Percentiles rank a stretch among this genome's conserved stretches.
phyloP scores from a whole-genome alignment of 805 yeast genomes.

The Sporopachydermia lactativora region DNA sequence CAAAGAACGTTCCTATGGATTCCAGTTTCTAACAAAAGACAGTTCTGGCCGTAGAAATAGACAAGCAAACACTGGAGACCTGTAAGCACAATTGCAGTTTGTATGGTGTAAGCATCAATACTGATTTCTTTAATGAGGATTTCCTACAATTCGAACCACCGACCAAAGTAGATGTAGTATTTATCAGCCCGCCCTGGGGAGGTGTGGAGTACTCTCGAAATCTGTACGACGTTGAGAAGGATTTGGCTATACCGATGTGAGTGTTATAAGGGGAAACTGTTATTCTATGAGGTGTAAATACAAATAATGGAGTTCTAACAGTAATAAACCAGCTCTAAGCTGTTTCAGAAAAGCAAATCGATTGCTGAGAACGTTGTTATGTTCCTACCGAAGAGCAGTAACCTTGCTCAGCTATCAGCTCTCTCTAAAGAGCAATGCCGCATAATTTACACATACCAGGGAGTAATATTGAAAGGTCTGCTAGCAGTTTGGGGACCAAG shows the following conservation, averaged over 20 bases:
- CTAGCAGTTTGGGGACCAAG: constrained; percentile 46
- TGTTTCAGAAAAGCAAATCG: not conserved
- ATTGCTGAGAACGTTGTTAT: constrained; percentile 37
- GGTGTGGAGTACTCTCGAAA: constrained; percentile 45
- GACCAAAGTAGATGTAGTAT: constrained; percentile 35
- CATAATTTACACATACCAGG: constrained; percentile 27
- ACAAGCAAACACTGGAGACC: constrained; percentile 47
- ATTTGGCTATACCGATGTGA: constrained; percentile 35
- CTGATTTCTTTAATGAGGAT: constrained; percentile 35
- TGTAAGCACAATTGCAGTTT: constrained; percentile 50
- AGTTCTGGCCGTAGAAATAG: constrained; percentile 51
- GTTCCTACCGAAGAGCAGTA: constrained; percentile 50
- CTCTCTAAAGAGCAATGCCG: constrained; percentile 32
- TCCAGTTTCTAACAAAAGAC: constrained; percentile 13
- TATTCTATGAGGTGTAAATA: too few relatives aligned
- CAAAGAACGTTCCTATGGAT: not conserved
- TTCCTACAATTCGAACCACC: constrained; percentile 24
- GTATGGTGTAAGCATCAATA: constrained; percentile 40
- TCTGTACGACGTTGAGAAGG: constrained; percentile 32
- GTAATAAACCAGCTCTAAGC: constrained; percentile 23
- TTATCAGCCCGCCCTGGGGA: constrained; percentile 86
- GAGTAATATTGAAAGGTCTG: constrained; percentile 37
- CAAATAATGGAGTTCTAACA: too few relatives aligned
- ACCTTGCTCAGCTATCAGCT: constrained; percentile 34
- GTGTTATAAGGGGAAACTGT: constrained; percentile 28